Base-by-base conservation (phyloP, 2,329 filamentous ascomycete genomes). In the Xylariaceae sp. region DNA sequence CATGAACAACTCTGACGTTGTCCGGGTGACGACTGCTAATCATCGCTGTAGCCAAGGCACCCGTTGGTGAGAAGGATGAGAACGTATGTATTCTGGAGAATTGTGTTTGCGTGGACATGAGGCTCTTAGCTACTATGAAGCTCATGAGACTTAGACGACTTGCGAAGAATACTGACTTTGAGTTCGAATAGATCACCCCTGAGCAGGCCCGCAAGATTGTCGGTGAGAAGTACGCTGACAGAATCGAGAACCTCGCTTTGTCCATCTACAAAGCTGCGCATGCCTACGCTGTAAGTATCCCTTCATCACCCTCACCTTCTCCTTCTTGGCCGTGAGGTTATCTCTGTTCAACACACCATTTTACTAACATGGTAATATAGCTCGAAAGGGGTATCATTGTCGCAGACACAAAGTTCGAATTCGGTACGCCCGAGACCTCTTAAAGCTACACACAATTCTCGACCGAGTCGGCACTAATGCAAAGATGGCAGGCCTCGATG, bases 61-160 rank as follows among this genome's bases (percentile, higher is more conserved):
- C 89, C 68, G 77, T 82, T 37, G 92, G 92, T 30, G 77, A 85
- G 65, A 87, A 94, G 72, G 82, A 96, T 73, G 88, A 93, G 76
- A 96, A 96, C 76, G 59, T 63, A 58, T 5, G 62, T n/a, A 17
- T 51, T 45, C 23, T 18, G 4, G 6, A 18, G 2, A 9, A 23
- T 23, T 39, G 23, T 30, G 18, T 10, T 30, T 11, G 17, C 7
- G 48, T 9, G 1, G 1, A 18, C 39, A 11, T 1, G 18, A 7
- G 37, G n/a, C n/a, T 48, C 9, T 4, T 4, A 42, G 34, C 39
- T 39, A 8, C 11, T 30, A 35, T 23, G 37, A 15, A 42, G 10
- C 2, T 8, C 7, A 15, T 8, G 18, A 44, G 34, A 10, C 15
- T 35, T 13, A 23, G n/a, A 34, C 11, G 10, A 10, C 13, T 48